A percentile compares a stretch with the other conserved stretches of the same genome.
Evolutionary conservation across 257 asterid species (phyloP).

Genomic region (Anisodus acutangulus): DNA sequence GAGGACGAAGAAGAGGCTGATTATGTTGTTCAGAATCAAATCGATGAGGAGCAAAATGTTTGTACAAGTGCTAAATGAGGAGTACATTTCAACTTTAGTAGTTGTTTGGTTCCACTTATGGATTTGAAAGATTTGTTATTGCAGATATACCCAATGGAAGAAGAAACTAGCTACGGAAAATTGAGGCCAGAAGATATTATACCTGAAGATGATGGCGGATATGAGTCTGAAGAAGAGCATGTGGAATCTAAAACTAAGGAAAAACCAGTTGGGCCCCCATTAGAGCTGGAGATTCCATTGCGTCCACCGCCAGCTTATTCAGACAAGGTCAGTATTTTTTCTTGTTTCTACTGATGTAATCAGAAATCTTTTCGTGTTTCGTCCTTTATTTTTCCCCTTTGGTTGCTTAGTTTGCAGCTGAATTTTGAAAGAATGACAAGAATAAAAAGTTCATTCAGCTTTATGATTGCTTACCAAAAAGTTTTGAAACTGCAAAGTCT

Average conservation of each 20-base stretch:
- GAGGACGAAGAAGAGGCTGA: constrained; percentile 79
- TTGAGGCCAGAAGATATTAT: constrained; percentile 83
- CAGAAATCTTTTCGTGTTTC: background rate
- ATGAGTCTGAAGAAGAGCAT: constrained; percentile 89
- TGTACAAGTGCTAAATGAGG: constrained; percentile 35
- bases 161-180: constrained; percentile 67
- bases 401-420: background rate
- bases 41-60: constrained; percentile 62
- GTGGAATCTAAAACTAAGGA: constrained; percentile 72
- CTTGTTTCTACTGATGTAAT: constrained; percentile 16
- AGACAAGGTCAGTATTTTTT: constrained; percentile 57
- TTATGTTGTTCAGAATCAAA: constrained; percentile 55
- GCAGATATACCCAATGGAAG: constrained; percentile 77
- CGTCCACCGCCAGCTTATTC: constrained; percentile 77
- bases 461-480: background rate
- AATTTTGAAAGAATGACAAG: background rate
- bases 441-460: background rate
- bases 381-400: background rate
- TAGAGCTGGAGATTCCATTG: constrained; percentile 94
- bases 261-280: constrained; percentile 89
- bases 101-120: constrained; percentile 26
- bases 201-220: constrained; percentile 85
- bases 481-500: background rate
- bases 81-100: constrained; percentile 21
- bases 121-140: constrained; percentile 28